Conservation (phyloP, 805 yeast genomes). For the Starmerella riodocensis region DNA sequence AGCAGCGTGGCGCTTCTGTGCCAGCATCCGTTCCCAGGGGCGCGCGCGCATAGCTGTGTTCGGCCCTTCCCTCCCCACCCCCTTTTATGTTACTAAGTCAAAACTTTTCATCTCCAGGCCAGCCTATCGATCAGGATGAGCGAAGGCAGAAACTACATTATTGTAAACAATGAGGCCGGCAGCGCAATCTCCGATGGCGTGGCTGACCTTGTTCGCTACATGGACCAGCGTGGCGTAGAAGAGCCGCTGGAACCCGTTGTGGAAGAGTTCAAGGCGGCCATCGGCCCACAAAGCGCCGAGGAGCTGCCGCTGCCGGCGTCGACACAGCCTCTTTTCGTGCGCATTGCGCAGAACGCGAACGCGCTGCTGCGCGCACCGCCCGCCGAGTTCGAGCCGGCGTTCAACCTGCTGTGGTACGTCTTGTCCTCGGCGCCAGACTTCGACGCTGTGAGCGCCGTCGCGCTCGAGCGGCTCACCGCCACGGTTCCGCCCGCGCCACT, state of each 20-base stretch:
- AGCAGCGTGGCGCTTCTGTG: too few species aligned
- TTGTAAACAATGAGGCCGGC: slow-evolving; percentile 26
- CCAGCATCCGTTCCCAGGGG: too few species aligned
- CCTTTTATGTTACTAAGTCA: slow-evolving; percentile 5
- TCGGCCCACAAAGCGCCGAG: slow-evolving; percentile 13
- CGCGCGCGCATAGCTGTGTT: too few species aligned
- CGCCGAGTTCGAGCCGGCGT: slow-evolving; percentile 30
- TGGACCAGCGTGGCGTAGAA: slow-evolving; percentile 26
- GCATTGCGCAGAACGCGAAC: slow-evolving; percentile 24
- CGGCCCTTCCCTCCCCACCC: not conserved
- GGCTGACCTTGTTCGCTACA: slow-evolving; percentile 28
- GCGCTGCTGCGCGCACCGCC: slow-evolving; percentile 26
- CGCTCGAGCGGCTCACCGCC: slow-evolving; percentile 24
- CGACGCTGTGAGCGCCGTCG: slow-evolving; percentile 23
- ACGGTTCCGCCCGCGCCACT: slow-evolving; percentile 20
- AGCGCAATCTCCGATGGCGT: slow-evolving; percentile 28
- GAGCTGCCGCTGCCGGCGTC: slow-evolving; percentile 4
- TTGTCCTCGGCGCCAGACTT: slow-evolving; percentile 27
- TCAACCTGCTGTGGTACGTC: slow-evolving; percentile 29
- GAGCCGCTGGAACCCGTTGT: slow-evolving; percentile 22
- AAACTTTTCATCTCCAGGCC: slow-evolving; percentile 9
- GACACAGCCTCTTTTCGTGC: slow-evolving; percentile 22
- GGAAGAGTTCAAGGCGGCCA: slow-evolving; percentile 18
- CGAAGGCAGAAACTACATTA: slow-evolving; percentile 21
- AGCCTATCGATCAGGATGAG: slow-evolving; percentile 6